Percentiles rank a stretch among this genome's conserved stretches.
phyloP scores from a whole-genome alignment of 371 early-diverging fungal species.

The Rhizomucor pusillus region DNA sequence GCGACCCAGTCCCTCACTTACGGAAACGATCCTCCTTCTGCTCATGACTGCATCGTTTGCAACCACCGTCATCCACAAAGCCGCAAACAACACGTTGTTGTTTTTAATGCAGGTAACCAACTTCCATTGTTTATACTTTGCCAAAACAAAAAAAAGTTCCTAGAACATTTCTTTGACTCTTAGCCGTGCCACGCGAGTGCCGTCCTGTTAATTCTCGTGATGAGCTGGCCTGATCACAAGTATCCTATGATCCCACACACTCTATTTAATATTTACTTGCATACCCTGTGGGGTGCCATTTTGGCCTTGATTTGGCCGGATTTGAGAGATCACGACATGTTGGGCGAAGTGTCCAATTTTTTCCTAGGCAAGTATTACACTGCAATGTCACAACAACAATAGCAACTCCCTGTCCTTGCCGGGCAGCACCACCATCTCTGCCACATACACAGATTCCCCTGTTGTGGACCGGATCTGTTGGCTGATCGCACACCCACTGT shows the following conservation, averaged over 20 bases:
- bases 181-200: conserved; percentile 63
- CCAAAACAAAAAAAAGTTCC: neutral
- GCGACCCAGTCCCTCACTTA: conserved; percentile 28
- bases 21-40: conserved; percentile 34
- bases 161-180: conserved; percentile 3
- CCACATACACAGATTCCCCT: too few species aligned
- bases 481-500: too few species aligned
- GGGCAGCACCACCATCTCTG: too few species aligned
- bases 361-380: conserved; percentile 44
- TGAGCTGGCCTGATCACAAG: conserved; percentile 46
- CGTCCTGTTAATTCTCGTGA: conserved; percentile 42
- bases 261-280: conserved; percentile 53
- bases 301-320: conserved; percentile 54
- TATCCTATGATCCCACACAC: conserved; percentile 40
- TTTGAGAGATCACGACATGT: conserved; percentile 50
- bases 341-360: conserved; percentile 58
- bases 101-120: conserved; percentile 48
- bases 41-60: conserved; percentile 37
- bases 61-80: conserved; percentile 48
- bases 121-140: conserved; percentile 1
- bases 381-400: neutral
- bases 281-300: conserved; percentile 55
- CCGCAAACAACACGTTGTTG: conserved; percentile 33
- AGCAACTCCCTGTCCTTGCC: too few species aligned
- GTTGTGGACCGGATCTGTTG: too few species aligned